Conservation (phyloP, 2,329 filamentous ascomycete species). For the Ascochyta rabiei region DNA sequence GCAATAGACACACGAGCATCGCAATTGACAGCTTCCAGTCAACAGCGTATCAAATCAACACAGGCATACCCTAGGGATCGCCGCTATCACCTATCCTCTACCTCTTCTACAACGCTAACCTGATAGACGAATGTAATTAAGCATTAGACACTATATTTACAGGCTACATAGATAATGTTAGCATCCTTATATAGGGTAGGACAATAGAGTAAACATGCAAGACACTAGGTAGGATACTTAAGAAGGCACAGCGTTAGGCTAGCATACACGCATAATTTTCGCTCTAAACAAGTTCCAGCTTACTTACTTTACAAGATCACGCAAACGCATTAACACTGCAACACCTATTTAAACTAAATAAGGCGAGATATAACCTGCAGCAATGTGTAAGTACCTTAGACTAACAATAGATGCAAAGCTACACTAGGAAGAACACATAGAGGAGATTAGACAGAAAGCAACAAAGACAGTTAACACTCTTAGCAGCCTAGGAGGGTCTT, state of each 20-base stretch:
- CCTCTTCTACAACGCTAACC: conserved; percentile 41
- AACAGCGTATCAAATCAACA: conserved; percentile 17
- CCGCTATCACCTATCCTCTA: conserved; percentile 41
- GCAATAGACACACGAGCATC: neutral
- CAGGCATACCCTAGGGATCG: conserved; percentile 40
- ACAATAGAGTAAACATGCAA: neutral
- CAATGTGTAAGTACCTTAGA: conserved; percentile 13
- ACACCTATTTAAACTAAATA: neutral
- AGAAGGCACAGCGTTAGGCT: neutral
- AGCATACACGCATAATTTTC: neutral
- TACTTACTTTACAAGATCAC: neutral
- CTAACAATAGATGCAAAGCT: neutral
- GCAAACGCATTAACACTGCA: neutral
- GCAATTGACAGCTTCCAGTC: conserved; percentile 19
- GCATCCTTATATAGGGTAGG: neutral
- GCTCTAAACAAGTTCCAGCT: neutral
- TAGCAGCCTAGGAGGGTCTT: conserved; percentile 18
- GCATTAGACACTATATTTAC: neutral
- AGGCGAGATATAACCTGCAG: neutral
- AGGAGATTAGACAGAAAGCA: neutral
- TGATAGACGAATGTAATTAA: conserved; percentile 23
- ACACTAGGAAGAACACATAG: neutral
- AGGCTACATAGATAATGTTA: neutral
- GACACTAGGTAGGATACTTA: neutral
- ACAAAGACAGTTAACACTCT: conserved; percentile 5